Evolutionary conservation across 2,329 filamentous ascomycete genomes (phyloP).

Genomic region (Xylariaceae sp.): DNA sequence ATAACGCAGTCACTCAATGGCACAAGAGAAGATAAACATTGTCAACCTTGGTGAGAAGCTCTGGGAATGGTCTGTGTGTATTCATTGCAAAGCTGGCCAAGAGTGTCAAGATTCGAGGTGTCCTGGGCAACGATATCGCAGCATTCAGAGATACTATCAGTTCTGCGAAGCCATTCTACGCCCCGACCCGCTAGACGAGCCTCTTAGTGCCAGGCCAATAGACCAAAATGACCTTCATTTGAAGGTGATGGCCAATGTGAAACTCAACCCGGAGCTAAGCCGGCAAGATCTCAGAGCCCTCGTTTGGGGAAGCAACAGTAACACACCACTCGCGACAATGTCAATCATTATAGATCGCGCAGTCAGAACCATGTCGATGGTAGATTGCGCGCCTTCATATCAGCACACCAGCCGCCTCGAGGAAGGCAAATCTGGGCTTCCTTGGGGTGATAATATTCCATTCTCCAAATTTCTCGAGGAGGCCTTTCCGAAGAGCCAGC

Average conservation of each 20-base stretch:
- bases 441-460: neutral
- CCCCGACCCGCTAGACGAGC: neutral
- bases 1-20: neutral
- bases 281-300: neutral
- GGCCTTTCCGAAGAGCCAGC: neutral
- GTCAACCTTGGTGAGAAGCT: neutral
- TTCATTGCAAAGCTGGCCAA: neutral
- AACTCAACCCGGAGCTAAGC: neutral
- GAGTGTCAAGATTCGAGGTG: neutral
- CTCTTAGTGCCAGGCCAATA: neutral
- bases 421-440: neutral
- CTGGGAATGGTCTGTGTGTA: neutral
- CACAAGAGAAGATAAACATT: neutral
- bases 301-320: neutral
- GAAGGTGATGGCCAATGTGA: neutral
- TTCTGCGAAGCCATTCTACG: neutral
- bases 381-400: constrained; percentile 1
- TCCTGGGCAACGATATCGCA: neutral
- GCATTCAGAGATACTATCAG: constrained; percentile 1
- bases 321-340: neutral
- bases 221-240: neutral
- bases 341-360: neutral
- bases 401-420: neutral
- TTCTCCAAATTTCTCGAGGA: neutral
- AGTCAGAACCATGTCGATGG: neutral